These are phyloP conservation scores for Wickerhamomyces xylosicus DNA, from an alignment of 805 yeast species.

Conservation along the genomic window DNA sequence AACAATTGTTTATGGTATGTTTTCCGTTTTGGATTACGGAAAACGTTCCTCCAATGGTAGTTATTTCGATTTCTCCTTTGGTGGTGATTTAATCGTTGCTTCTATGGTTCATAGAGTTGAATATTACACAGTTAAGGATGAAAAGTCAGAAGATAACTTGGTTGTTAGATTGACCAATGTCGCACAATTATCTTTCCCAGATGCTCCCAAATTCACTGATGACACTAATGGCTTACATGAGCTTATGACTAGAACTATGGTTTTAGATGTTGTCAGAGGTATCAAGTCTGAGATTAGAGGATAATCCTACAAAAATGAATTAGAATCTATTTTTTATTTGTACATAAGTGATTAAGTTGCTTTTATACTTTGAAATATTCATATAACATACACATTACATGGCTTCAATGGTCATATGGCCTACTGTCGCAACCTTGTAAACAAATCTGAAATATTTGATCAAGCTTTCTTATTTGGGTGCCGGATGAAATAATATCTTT, in stretches of 20 bases:
- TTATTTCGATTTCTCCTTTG: constrained; percentile 11
- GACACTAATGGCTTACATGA: constrained; percentile 16
- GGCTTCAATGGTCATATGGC: no score
- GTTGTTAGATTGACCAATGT: constrained; percentile 15
- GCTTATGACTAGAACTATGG: constrained; percentile 18
- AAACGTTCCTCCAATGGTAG: constrained; percentile 12
- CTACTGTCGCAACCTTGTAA: no score
- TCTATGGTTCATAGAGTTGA: constrained; percentile 14
- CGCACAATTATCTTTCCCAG: constrained; percentile 2
- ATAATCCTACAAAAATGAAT: no score
- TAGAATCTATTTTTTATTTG: no score
- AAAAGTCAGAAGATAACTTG: constrained; percentile 6
- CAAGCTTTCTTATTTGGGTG: no score
- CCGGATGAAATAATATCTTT: no score
- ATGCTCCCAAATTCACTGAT: constrained; percentile 8
- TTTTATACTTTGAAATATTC: no score
- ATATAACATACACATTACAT: no score
- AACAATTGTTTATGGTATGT: constrained; percentile 15
- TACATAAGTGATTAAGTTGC: no score
- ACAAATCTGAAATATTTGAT: no score
- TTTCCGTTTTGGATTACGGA: constrained; percentile 11
- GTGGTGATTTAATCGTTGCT: constrained; percentile 8
- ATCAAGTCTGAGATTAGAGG: constrained; percentile 3
- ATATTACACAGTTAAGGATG: constrained; percentile 9
- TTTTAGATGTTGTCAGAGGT: constrained; percentile 13